Evolutionary conservation across 768 basidiomycete species (phyloP).

Genomic region (Clitopilus hobsonii): DNA sequence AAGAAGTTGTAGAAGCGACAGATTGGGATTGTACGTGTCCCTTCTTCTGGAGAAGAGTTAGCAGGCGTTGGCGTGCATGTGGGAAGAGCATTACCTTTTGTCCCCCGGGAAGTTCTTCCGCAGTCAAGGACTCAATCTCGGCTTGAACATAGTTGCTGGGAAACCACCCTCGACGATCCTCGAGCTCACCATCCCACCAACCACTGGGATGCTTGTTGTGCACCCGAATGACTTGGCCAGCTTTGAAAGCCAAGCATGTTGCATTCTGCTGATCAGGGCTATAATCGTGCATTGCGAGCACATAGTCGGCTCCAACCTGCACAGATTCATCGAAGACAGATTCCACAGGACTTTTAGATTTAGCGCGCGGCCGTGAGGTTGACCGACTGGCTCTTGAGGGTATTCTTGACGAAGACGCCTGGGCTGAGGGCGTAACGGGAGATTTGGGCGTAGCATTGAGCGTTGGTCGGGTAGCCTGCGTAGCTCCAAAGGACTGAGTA

Average conservation of each 20-base stretch:
- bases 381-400: constrained; percentile 7
- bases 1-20: constrained; percentile 46
- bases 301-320: constrained; percentile 59
- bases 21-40: constrained; percentile 52
- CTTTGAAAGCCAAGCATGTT: constrained; percentile 83
- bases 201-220: constrained; percentile 82
- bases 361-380: constrained; percentile 14
- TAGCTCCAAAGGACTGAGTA: constrained; percentile 24
- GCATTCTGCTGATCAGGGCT: constrained; percentile 62
- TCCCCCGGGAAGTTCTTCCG: constrained; percentile 46
- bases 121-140: constrained; percentile 52
- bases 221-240: constrained; percentile 91
- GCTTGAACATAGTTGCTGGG: constrained; percentile 92
- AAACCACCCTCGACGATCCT: constrained; percentile 92
- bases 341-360: constrained; percentile 38
- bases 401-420: constrained; percentile 24
- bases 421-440: constrained; percentile 51
- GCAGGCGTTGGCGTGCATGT: constrained; percentile 2
- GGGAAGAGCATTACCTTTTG: constrained; percentile 33
- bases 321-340: constrained; percentile 45
- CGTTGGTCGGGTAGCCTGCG: constrained; percentile 38
- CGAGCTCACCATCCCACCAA: constrained; percentile 98
- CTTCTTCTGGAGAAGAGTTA: constrained; percentile 21
- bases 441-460: constrained; percentile 57
- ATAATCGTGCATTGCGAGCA: constrained; percentile 92